Evolutionary conservation across 441 rosid genomes (phyloP).

Genomic region (Syzygium syzygioides): DNA sequence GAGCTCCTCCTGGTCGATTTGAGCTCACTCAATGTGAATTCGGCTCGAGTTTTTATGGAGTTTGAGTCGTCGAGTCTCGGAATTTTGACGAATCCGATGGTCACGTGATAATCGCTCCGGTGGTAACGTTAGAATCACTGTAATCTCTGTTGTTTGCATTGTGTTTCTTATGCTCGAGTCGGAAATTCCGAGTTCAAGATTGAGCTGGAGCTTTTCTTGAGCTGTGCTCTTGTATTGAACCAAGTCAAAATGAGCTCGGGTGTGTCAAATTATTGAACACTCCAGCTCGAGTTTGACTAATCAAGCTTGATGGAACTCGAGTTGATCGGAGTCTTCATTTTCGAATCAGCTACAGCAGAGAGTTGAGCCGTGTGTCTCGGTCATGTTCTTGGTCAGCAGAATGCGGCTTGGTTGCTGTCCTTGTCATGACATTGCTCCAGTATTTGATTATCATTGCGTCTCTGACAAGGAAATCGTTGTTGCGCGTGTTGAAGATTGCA

Average conservation of each 20-base stretch:
- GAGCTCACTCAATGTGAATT: not conserved
- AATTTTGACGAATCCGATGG: not conserved
- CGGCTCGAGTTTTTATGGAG: not conserved
- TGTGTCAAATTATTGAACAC: not conserved
- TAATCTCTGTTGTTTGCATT: not conserved
- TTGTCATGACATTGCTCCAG: not conserved
- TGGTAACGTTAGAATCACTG: not conserved
- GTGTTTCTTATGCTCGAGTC: not conserved
- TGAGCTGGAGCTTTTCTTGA: not conserved
- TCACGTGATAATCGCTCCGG: not conserved
- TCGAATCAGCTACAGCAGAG: not conserved
- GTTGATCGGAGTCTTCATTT: not conserved
- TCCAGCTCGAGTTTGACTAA: not conserved
- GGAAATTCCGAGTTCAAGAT: not conserved
- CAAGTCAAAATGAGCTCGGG: not conserved
- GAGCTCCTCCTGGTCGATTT: not conserved
- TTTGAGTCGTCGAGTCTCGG: not conserved
- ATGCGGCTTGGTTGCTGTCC: not conserved
- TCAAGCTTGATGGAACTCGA: not conserved
- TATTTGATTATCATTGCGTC: not conserved
- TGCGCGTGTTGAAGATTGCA: constrained; percentile 47
- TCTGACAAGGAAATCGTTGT: not conserved
- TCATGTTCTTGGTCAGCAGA: not conserved
- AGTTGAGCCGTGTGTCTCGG: not conserved
- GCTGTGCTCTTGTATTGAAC: not conserved